Evolutionary conservation across 192 early-diverging fungal genomes (phyloP).

Genomic region (Podila horticola): DNA sequence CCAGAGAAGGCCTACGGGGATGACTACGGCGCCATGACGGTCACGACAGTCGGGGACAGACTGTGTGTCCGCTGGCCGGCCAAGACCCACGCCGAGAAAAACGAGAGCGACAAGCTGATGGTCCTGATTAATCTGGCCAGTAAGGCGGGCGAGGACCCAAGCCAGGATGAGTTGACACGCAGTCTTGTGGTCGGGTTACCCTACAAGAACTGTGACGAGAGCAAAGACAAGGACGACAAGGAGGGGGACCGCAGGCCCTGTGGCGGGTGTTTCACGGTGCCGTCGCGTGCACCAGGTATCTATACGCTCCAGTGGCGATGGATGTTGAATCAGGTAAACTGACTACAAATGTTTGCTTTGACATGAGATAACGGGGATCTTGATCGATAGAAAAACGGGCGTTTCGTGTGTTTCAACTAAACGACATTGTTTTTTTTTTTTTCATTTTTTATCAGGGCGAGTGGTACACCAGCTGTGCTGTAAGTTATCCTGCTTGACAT

Average conservation of each 20-base stretch:
- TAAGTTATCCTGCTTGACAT: conserved; percentile 6
- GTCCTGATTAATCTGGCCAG: background rate
- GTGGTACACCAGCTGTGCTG: conserved; percentile 41
- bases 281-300: background rate
- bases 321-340: conserved; percentile 12
- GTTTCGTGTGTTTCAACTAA: no score
- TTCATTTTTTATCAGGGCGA: conserved; percentile 4
- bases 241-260: conserved; percentile 1
- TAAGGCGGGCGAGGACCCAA: background rate
- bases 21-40: background rate
- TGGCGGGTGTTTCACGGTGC: conserved; percentile 28
- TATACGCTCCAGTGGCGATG: conserved; percentile 40
- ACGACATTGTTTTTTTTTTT: background rate
- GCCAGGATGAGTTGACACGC: background rate
- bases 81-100: conserved; percentile 2
- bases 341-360: no score
- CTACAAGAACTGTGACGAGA: conserved; percentile 1
- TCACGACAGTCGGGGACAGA: background rate
- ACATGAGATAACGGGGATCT: no score
- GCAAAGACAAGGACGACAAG: no score
- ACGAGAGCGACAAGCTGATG: background rate
- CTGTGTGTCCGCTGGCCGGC: conserved; percentile 3
- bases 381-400: no score
- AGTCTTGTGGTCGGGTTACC: background rate
- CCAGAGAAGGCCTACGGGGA: background rate